Evolutionary conservation across 2,329 filamentous ascomycete genomes (phyloP).

Genomic region (Arthroderma uncinatum): DNA sequence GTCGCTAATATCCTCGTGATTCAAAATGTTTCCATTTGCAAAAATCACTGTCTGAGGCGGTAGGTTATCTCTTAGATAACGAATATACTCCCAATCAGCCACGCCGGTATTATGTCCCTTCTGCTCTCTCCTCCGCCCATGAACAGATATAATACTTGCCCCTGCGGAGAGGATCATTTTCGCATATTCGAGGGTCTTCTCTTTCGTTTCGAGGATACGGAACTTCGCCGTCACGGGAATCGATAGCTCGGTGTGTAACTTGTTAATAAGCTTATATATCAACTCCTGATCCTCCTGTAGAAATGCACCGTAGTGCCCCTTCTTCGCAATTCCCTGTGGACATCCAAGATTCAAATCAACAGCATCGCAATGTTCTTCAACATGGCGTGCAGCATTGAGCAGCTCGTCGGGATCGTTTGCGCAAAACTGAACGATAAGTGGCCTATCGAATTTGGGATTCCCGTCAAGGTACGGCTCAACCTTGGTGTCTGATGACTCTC

Average conservation of each 20-base stretch:
- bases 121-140: constrained; percentile 78
- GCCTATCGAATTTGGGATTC: constrained; percentile 71
- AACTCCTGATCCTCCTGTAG: constrained; percentile 84
- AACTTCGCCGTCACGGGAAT: constrained; percentile 94
- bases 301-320: constrained; percentile 87
- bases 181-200: constrained; percentile 81
- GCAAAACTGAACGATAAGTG: constrained; percentile 94
- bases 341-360: constrained; percentile 93
- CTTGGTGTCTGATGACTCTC: constrained; percentile 15
- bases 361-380: constrained; percentile 81
- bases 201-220: constrained; percentile 71
- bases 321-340: constrained; percentile 85
- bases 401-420: constrained; percentile 40
- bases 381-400: constrained; percentile 57
- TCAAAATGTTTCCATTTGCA: constrained; percentile 88
- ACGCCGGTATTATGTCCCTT: constrained; percentile 92
- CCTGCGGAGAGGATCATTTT: constrained; percentile 76
- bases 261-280: constrained; percentile 71
- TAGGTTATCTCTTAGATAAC: constrained; percentile 69
- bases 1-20: constrained; percentile 61
- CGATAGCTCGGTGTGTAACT: constrained; percentile 63
- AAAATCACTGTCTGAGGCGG: constrained; percentile 86
- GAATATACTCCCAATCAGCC: constrained; percentile 81
- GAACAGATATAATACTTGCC: constrained; percentile 85
- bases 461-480: constrained; percentile 61